Base-by-base conservation (phyloP, 164 flowering plant species). In the Vitis rotundifolia region DNA sequence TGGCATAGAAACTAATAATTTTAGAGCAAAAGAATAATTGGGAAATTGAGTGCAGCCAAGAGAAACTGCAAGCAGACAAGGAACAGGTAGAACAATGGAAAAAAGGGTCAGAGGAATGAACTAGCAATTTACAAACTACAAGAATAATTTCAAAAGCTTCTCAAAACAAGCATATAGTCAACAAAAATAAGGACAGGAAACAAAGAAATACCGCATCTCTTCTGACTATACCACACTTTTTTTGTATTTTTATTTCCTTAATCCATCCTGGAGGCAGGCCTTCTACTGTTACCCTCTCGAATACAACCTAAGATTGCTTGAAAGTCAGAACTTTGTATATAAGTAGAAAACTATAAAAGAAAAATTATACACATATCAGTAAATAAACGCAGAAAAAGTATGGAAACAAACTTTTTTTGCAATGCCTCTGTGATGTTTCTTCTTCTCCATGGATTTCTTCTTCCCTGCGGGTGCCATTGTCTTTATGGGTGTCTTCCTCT, bases 221-320 rank as follows among this genome's bases (percentile, higher is more conserved):
- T 78, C 84, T 73, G 59, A 55, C 75, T 64, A 13, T 78, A 59
- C 62, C 19, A 47, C 64, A 71, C 49, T 13, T 71, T 75, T 71
- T 79, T 63, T 52, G 78, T 3, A 74, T 67, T 70, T 53, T 85
- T 55, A 79, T 57, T 74, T 83, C 85, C 70, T 80, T 77, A 51
- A 68, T 84, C 91, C 93, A 89, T 62, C 92, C 90, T 22, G 84
- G 74, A 55, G 91, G 91, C 70, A 89, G 74, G 7, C 72, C 89
- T 69, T 86, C 85, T 8, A 76, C 82, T 5, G 50, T 49, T 52
- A 53, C 67, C 73, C 73, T 80, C 76, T 83, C 81, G 52, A 78
- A 55, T 12, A 63, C 70, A 80, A 77, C 79, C 92, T 90, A 75
- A 37, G 53, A 82, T 74, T 63, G 75, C 69, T 72, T 52, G 47